phyloP scores from a whole-genome alignment of 2,329 filamentous ascomycete genomes.

The Exophiala sideris region DNA sequence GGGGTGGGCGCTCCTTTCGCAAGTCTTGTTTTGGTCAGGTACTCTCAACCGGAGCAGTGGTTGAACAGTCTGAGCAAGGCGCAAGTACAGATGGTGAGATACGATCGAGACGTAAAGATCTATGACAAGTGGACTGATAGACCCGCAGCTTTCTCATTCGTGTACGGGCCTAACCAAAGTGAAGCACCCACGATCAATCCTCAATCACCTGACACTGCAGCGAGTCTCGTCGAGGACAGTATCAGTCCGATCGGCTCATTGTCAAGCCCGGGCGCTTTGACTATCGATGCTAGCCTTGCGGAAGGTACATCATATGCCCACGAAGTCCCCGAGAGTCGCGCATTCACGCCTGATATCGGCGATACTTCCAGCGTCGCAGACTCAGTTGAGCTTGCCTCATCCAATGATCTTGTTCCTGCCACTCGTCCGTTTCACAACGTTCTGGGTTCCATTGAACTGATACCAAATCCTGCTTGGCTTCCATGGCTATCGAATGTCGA shows the following conservation, averaged over 20 bases:
- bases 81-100: neutral
- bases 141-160: neutral
- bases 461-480: neutral
- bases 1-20: neutral
- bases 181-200: no score
- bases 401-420: neutral
- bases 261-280: no score
- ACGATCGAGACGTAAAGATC: neutral
- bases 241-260: no score
- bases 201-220: no score
- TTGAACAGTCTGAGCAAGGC: neutral
- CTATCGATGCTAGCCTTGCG: no score
- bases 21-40: constrained; percentile 1
- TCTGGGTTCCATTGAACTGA: neutral
- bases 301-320: no score
- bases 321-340: no score
- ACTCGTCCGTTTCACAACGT: neutral
- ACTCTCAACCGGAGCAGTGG: neutral
- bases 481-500: constrained; percentile 2
- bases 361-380: neutral
- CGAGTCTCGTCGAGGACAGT: no score
- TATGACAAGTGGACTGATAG: no score
- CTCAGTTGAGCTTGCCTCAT: neutral
- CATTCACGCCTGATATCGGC: no score
- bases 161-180: neutral